phyloP scores from a whole-genome alignment of 1,284 basidiomycete species.

The Schizophyllum amplum region DNA sequence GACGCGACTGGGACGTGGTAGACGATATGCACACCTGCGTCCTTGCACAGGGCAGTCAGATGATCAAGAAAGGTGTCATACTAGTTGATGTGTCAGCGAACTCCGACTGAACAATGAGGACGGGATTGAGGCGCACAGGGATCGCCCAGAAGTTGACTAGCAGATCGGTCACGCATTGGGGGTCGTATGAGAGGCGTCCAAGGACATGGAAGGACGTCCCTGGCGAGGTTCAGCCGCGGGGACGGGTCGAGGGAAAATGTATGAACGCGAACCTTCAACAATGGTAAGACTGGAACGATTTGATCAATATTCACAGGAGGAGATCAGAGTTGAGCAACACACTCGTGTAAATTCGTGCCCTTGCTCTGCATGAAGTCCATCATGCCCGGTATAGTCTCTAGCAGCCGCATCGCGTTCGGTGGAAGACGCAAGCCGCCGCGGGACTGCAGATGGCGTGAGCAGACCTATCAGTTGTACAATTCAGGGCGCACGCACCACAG shows the following conservation, averaged over 20 bases:
- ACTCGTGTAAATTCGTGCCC: conserved; percentile 6
- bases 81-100: neutral
- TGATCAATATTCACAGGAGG: neutral
- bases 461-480: neutral
- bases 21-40: conserved; percentile 3
- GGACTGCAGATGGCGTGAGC: neutral
- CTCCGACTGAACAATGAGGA: neutral
- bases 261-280: neutral
- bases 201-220: neutral
- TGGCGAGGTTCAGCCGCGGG: neutral
- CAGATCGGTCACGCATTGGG: neutral
- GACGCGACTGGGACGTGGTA: conserved; percentile 3
- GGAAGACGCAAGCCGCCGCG: conserved; percentile 10
- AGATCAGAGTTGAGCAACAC: neutral
- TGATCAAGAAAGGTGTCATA: neutral
- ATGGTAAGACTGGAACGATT: neutral
- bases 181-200: neutral
- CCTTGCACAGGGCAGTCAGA: conserved; percentile 3
- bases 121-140: neutral
- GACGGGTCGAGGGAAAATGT: neutral
- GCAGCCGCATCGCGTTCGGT: conserved; percentile 10
- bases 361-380: conserved; percentile 1
- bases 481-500: neutral
- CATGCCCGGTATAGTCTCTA: conserved; percentile 6
- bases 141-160: neutral